Evolutionary conservation across 441 rosid species (phyloP).

Genomic region (Populus trichocarpa): DNA sequence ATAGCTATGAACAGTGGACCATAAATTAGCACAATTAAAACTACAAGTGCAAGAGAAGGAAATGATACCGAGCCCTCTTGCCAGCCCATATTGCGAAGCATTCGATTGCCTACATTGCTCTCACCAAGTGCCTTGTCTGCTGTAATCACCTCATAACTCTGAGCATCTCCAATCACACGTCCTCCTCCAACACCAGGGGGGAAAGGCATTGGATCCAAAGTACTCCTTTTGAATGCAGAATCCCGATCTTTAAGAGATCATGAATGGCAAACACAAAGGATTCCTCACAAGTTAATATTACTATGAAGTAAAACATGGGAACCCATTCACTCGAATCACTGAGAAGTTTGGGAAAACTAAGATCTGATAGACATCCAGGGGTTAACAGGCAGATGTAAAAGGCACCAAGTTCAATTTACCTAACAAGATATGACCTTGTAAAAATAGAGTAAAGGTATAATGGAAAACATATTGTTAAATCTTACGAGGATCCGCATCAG

Average conservation of each 20-base stretch:
- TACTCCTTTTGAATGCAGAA: slow-evolving; percentile 51
- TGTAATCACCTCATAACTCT: slow-evolving; percentile 81
- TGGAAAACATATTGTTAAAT: slow-evolving; percentile 16
- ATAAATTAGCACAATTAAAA: slow-evolving; percentile 3
- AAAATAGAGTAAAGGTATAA: not conserved
- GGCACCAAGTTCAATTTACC: not conserved
- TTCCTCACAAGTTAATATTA: slow-evolving; percentile 46
- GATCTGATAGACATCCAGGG: slow-evolving; percentile 9
- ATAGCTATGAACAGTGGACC: not conserved
- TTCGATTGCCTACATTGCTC: slow-evolving; percentile 91
- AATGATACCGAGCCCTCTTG: slow-evolving; percentile 90
- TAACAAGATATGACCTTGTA: slow-evolving; percentile 5
- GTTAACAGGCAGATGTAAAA: not conserved
- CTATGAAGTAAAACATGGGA: slow-evolving; percentile 19
- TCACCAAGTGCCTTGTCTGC: slow-evolving; percentile 92
- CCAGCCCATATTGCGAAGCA: slow-evolving; percentile 99
- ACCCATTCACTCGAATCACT: slow-evolving; percentile 26
- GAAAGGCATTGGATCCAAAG: slow-evolving; percentile 85
- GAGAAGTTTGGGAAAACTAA: slow-evolving; percentile 16
- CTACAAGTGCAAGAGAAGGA: slow-evolving; percentile 15
- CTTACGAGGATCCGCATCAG: slow-evolving; percentile 76
- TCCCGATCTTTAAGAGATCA: slow-evolving; percentile 72
- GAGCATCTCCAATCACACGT: slow-evolving; percentile 61
- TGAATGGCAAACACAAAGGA: slow-evolving; percentile 29
- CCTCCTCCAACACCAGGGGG: slow-evolving; percentile 94